Percentiles rank a stretch among this genome's conserved stretches.
Evolutionary conservation across 2,329 filamentous ascomycete species (phyloP).

Genomic region (Amesomyces nigricolor): DNA sequence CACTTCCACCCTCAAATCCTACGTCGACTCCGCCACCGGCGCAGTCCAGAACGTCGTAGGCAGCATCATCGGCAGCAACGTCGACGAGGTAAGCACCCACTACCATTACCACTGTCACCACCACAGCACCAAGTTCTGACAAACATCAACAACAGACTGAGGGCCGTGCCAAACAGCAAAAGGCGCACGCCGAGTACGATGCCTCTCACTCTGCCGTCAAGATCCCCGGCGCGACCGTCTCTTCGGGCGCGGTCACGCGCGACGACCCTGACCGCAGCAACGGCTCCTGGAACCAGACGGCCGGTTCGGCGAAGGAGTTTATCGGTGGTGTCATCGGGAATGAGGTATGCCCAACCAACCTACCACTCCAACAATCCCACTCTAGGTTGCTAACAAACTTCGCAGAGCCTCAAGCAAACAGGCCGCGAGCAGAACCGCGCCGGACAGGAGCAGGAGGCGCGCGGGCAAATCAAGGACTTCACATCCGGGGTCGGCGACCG

Average conservation of each 20-base stretch:
- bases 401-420: conserved; percentile 59
- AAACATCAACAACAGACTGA: conserved; percentile 36
- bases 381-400: neutral
- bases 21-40: conserved; percentile 67
- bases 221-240: conserved; percentile 65
- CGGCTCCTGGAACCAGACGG: conserved; percentile 81
- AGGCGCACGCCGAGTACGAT: conserved; percentile 62
- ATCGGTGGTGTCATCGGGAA: conserved; percentile 70
- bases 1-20: conserved; percentile 73
- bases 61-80: conserved; percentile 63
- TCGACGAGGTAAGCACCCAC: conserved; percentile 46
- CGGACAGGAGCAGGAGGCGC: conserved; percentile 76
- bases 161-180: conserved; percentile 59
- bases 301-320: conserved; percentile 80
- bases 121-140: neutral
- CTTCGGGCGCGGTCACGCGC: conserved; percentile 62
- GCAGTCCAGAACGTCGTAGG: conserved; percentile 67
- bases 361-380: too few relatives aligned
- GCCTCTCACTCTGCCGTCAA: conserved; percentile 71
- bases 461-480: conserved; percentile 73
- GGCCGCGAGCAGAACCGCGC: conserved; percentile 74
- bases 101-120: neutral
- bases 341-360: conserved; percentile 43
- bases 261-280: conserved; percentile 67
- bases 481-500: conserved; percentile 61